phyloP scores from a whole-genome alignment of 1,284 basidiomycete genomes.

The Cryptococcus jaspeensis region DNA sequence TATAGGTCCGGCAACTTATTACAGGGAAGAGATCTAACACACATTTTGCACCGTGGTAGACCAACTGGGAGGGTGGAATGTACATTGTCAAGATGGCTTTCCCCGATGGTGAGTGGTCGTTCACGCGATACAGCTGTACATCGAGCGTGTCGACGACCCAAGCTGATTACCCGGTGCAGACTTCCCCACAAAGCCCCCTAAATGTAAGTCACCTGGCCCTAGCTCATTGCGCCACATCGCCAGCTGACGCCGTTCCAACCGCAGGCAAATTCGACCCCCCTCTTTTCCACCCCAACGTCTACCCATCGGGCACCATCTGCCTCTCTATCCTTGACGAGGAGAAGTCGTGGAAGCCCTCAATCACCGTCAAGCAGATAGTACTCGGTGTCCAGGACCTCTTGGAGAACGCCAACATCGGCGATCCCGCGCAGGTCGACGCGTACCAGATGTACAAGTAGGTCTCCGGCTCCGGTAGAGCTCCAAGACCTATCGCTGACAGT shows the following conservation, averaged over 20 bases:
- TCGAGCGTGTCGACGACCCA: background rate
- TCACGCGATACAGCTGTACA: slow-evolving; percentile 28
- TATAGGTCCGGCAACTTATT: background rate
- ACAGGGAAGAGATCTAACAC: background rate
- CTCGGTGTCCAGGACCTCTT: slow-evolving; percentile 93
- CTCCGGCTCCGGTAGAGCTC: background rate
- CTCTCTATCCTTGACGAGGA: slow-evolving; percentile 98
- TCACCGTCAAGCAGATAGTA: slow-evolving; percentile 97
- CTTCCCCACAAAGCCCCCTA: slow-evolving; percentile 51
- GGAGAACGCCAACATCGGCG: slow-evolving; percentile 89
- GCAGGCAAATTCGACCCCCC: slow-evolving; percentile 95
- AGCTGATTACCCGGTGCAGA: slow-evolving; percentile 29
- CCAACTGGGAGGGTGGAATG: slow-evolving; percentile 92
- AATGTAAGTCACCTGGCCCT: slow-evolving; percentile 34
- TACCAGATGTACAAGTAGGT: slow-evolving; percentile 95
- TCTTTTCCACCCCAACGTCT: slow-evolving; percentile 97
- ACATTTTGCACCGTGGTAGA: slow-evolving; percentile 57
- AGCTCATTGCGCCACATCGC: background rate
- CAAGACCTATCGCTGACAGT: background rate
- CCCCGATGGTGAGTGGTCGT: slow-evolving; percentile 79
- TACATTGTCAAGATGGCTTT: slow-evolving; percentile 93
- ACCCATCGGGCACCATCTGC: slow-evolving; percentile 97
- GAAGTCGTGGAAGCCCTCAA: slow-evolving; percentile 98
- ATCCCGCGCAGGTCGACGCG: slow-evolving; percentile 95
- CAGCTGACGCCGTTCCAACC: background rate